Evolutionary conservation across 1,284 basidiomycete genomes (phyloP), one percentile per base, ranked within the genome.

Genomic region (Microbotryum saponariae): DNA sequence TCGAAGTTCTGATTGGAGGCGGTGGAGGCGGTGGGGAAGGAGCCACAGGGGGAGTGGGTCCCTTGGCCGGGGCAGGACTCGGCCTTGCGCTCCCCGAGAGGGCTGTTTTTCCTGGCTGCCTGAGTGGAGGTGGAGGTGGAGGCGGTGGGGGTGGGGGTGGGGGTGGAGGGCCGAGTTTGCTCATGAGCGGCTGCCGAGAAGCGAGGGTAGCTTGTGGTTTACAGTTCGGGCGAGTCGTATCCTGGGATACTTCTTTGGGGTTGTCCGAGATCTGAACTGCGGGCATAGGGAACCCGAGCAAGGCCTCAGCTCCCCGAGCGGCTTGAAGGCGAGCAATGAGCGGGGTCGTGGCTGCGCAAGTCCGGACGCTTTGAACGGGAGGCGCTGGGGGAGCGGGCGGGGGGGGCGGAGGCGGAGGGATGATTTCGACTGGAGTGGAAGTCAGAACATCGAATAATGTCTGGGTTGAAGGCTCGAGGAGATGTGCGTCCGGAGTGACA

Each of bases 341-440:
- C 37, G 37, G 37, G 37, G 16, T 42, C 37, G 37, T 18, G 18
- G 37, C 37, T 42, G 37, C 37, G 37, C 37, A 42, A 16, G 9
- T 42, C 14, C 4, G 37, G 5, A 42, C 12, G 37, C 37, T 42
- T 42, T 18, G 37, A 3, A 46, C 37, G 48, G 12, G 4, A 12
- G 20, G 56, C 20, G 56, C 46, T 12, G 68, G 70, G 3, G 67
- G 60, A 12, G 58, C 66, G 5, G 57, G 52, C n/a, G 56, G 25
- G 4, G 25, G 61, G 0, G 63, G 31, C 10, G 51, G 27, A 37
- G 59, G 45, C 18, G 51, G 18, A 18, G 55, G 47, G 18, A 59
- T 21, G 61, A 58, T 5, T 55, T 20, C 23, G 74, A 71, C 1
- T 73, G 75, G 7, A 75, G 72, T 7, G 64, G 69, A 1, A 53